Base-by-base conservation (phyloP, 2,329 filamentous ascomycete genomes). In the Diaporthe helianthi region DNA sequence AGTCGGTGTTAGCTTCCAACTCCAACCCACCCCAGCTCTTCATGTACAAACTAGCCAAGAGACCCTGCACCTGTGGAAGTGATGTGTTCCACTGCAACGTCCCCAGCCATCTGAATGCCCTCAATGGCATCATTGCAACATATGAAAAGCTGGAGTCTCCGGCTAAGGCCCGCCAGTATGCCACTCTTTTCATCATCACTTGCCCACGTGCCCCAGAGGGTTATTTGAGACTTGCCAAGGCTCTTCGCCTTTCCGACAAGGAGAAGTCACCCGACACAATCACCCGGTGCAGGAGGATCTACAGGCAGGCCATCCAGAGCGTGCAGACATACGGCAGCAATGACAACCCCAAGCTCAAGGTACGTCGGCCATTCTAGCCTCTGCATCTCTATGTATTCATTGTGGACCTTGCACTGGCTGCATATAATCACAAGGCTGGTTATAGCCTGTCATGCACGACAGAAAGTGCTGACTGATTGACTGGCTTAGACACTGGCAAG, bases 151-250 rank as follows among this genome's bases (percentile, higher is more conserved):
- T 54, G 0, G 38, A 53, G 19, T 33, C 22, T 24, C 64, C 65
- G 8, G 38, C 55, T 9, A 49, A 61, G 41, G 69, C 69, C 26
- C 51, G 47, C 12, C 36, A 47, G 24, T 64, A 68, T 64, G 69
- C 68, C 9, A 41, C 36, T 29, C 46, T 71, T n/a, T 36, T 68
- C 26, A 24, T 70, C 46, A 65, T 65, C 24, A 38, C 67, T 38
- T 69, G 68, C 22, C 70, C 70, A 29, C 55, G 65, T 17, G 29
- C 46, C 29, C 68, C 70, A n/a, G 68, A 71, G 52, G 70, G 68
- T 8, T 71, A 70, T 22, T 15, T 70, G 53, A 70, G 68, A 54
- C 22, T 71, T 68, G 68, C 60, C n/a, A 70, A 70, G 22, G 47
- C 51, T 22, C 44, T 71, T 1, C 67, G 63, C 15, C 53, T 69